phyloP scores from a whole-genome alignment of 139 green algal species.

The Chlamydomonas eustigma region DNA sequence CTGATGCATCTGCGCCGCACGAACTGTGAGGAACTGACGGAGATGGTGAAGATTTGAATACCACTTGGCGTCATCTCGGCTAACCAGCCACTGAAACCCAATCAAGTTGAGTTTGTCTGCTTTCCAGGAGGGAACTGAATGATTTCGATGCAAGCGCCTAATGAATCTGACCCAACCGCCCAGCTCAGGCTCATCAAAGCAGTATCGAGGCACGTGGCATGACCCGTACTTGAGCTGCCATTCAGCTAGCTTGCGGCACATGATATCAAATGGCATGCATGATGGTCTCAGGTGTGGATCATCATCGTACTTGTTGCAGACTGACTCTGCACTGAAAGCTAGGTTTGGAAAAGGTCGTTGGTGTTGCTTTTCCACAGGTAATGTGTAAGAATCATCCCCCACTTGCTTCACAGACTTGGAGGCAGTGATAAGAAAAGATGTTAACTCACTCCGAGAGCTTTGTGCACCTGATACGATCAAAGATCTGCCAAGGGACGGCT shows the following conservation, averaged over 20 bases:
- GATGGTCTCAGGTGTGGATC: not conserved
- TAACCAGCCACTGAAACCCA: not conserved
- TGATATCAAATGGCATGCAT: not conserved
- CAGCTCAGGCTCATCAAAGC: constrained; percentile 2
- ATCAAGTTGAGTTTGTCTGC: not conserved
- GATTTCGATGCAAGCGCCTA: not conserved
- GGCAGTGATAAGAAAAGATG: no score
- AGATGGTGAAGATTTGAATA: not conserved
- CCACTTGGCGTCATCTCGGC: not conserved
- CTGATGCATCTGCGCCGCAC: not conserved
- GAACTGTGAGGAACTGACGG: not conserved
- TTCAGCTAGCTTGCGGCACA: not conserved
- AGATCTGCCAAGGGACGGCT: no score
- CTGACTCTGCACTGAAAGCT: not conserved
- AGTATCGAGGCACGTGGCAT: not conserved
- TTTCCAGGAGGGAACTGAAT: not conserved
- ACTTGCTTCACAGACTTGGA: no score
- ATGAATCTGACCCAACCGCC: not conserved
- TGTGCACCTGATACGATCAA: no score
- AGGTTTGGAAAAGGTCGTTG: not conserved
- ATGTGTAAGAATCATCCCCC: no score
- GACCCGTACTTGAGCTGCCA: not conserved
- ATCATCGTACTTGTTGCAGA: not conserved
- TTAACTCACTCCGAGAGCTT: no score
- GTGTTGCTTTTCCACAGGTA: no score